phyloP scores from a whole-genome alignment of 2,329 filamentous ascomycete species.

The Sporothrix phasma region DNA sequence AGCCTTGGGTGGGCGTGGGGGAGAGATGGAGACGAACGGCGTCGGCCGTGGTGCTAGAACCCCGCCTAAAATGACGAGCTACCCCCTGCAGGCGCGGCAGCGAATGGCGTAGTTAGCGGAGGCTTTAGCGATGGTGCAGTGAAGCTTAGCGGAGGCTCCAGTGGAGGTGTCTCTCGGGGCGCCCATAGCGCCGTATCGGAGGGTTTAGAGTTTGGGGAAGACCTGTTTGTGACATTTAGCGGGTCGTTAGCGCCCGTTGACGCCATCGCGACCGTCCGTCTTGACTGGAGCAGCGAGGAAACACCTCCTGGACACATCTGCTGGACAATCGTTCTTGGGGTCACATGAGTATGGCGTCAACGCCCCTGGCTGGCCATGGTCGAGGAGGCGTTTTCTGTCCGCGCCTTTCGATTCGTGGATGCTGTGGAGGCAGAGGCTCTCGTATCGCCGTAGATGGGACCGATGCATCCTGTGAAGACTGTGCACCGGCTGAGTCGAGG shows the following conservation, averaged over 20 bases:
- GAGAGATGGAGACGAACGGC: neutral
- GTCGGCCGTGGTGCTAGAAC: neutral
- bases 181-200: neutral
- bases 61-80: neutral
- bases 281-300: no score
- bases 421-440: neutral
- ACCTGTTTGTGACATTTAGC: no score
- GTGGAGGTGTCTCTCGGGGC: no score
- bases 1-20: neutral
- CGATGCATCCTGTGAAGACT: no score
- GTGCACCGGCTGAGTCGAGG: no score
- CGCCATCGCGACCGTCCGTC: neutral
- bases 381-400: neutral
- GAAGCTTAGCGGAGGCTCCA: neutral
- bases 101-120: conserved; percentile 7
- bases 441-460: no score
- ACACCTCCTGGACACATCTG: no score
- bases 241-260: no score
- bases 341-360: conserved; percentile 6
- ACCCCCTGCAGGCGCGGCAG: neutral
- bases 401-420: neutral
- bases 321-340: neutral
- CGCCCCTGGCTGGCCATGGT: neutral
- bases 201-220: no score
- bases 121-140: neutral